These are phyloP conservation scores for Ostreobium quekettii DNA, from an alignment of 139 green algal genomes.

Conservation along the genomic window DNA sequence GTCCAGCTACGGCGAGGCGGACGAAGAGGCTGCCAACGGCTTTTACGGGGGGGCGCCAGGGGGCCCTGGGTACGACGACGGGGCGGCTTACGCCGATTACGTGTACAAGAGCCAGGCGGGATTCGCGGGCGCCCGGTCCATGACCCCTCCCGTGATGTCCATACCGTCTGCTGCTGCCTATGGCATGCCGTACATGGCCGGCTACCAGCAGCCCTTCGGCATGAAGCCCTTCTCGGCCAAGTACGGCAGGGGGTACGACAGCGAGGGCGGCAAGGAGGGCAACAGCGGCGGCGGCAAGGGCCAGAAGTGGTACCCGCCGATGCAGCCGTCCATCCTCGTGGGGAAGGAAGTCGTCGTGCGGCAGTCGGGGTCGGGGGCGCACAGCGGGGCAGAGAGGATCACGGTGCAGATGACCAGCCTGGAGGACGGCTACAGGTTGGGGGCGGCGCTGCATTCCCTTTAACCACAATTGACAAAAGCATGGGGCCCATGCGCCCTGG, in stretches of 20 bases:
- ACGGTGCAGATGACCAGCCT: slow-evolving; percentile 10
- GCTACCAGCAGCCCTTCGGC: neutral
- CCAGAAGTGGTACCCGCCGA: slow-evolving; percentile 11
- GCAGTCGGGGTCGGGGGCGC: neutral
- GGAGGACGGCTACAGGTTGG: slow-evolving; percentile 17
- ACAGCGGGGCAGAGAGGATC: slow-evolving; percentile 8
- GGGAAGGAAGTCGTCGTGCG: slow-evolving; percentile 1
- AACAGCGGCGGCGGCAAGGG: neutral
- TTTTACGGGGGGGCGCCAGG: too few species aligned
- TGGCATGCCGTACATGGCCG: neutral
- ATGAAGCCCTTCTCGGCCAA: neutral
- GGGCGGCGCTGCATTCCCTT: too few species aligned
- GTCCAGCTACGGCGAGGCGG: neutral
- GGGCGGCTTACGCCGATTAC: neutral
- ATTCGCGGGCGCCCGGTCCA: neutral
- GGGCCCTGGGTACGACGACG: neutral
- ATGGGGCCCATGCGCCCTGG: too few species aligned
- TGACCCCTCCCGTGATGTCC: neutral
- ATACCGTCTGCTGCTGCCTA: neutral
- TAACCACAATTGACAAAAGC: too few species aligned
- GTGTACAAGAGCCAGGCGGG: neutral
- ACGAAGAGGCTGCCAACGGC: neutral
- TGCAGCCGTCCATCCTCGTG: slow-evolving; percentile 1
- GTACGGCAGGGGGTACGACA: neutral
- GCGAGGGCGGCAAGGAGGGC: slow-evolving; percentile 4